Conservation (phyloP, 2,329 filamentous ascomycete species). For the Trichoderma simmonsii region DNA sequence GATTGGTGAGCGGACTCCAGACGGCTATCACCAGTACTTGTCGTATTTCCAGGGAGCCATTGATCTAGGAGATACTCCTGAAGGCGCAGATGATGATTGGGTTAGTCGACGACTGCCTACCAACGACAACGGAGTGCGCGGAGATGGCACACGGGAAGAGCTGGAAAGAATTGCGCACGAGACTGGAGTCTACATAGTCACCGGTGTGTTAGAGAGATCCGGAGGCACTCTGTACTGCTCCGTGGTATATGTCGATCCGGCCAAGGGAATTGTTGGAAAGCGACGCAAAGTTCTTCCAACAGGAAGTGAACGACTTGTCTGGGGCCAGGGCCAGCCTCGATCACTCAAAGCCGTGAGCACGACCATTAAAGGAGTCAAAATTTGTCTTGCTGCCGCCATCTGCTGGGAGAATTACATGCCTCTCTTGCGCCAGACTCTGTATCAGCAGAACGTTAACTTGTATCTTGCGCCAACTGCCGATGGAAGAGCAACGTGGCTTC, state of each 20-base stretch:
- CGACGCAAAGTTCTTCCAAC: not conserved
- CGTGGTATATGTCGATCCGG: not conserved
- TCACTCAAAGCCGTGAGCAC: not conserved
- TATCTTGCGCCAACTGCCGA: constrained; percentile 1
- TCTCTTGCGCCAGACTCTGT: not conserved
- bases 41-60: not conserved
- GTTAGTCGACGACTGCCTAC: not conserved
- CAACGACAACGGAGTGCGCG: not conserved
- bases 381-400: not conserved
- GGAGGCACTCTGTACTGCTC: not conserved
- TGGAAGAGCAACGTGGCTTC: not conserved
- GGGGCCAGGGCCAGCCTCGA: not conserved
- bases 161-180: not conserved
- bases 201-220: not conserved
- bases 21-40: not conserved
- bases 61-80: not conserved
- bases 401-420: constrained; percentile 9
- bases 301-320: not conserved
- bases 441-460: not conserved
- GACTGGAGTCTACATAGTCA: not conserved
- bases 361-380: not conserved
- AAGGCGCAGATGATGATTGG: not conserved
- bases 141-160: not conserved
- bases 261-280: not conserved
- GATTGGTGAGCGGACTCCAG: not conserved